Conservation (phyloP, 495 filamentous ascomycete species). For the Xylaria nigripes region DNA sequence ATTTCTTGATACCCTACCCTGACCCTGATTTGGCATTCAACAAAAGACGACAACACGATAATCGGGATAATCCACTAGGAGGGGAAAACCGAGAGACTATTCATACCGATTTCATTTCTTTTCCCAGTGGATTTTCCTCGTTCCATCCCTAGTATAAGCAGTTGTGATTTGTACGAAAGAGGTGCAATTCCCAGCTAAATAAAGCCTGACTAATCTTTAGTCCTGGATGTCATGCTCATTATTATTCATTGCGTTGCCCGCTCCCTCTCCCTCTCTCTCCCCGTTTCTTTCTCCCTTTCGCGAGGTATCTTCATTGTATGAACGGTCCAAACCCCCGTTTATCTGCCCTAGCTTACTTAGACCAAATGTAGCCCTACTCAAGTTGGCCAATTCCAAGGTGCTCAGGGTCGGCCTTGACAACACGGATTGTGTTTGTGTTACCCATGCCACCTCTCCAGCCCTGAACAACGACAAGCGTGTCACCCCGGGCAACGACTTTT, state of each 20-base stretch:
- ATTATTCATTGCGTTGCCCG: neutral
- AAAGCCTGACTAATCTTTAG: neutral
- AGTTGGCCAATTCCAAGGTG: conserved; percentile 36
- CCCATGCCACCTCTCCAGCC: conserved; percentile 97
- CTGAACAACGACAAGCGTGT: conserved; percentile 88
- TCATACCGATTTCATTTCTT: no score
- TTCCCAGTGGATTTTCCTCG: no score
- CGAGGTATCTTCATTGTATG: no score
- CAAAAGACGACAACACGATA: no score
- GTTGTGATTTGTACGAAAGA: neutral
- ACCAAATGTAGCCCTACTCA: neutral
- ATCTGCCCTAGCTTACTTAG: neutral
- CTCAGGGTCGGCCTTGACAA: conserved; percentile 47
- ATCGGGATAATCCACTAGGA: no score
- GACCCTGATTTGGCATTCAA: no score
- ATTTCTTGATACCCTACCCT: no score
- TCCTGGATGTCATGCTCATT: neutral
- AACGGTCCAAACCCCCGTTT: neutral
- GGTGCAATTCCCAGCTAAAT: neutral
- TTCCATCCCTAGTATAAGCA: no score
- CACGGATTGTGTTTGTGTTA: conserved; percentile 83
- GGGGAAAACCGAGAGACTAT: no score
- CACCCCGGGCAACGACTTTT: conserved; percentile 70
- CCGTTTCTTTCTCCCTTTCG: neutral
- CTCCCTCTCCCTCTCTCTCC: neutral